phyloP scores from a whole-genome alignment of 2,329 filamentous ascomycete genomes.

The Raffaelea albimanens region DNA sequence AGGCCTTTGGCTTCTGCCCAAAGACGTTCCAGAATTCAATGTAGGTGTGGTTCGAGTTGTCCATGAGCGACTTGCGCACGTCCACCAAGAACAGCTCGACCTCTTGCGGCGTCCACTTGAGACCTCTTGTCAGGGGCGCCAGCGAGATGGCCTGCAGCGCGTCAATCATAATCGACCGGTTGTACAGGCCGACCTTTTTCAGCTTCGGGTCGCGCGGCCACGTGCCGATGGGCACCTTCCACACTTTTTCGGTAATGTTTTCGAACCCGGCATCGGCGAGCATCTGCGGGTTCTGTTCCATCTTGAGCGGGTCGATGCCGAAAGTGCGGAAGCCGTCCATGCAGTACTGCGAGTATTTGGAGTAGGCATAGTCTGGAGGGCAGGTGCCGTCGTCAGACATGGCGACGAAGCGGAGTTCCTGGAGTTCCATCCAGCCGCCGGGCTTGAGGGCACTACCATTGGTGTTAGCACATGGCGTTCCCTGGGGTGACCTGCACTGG shows the following conservation, averaged over 20 bases:
- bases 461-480: too few relatives aligned
- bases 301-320: slow-evolving; percentile 12
- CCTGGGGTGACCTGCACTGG: too few relatives aligned
- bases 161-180: slow-evolving; percentile 21
- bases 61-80: slow-evolving; percentile 28
- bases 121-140: slow-evolving; percentile 27
- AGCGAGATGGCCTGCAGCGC: slow-evolving; percentile 29
- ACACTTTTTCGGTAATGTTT: slow-evolving; percentile 1
- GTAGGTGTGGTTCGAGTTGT: slow-evolving; percentile 11
- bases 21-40: not conserved
- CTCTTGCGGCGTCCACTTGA: slow-evolving; percentile 30
- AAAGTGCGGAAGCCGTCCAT: slow-evolving; percentile 6
- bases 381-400: slow-evolving; percentile 12
- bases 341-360: slow-evolving; percentile 1
- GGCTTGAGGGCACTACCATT: too few relatives aligned
- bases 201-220: slow-evolving; percentile 1
- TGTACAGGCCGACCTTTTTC: slow-evolving; percentile 14
- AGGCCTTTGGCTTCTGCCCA: not conserved
- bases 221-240: not conserved
- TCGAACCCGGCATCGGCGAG: slow-evolving; percentile 12
- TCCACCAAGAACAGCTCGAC: slow-evolving; percentile 34
- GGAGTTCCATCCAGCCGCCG: not conserved
- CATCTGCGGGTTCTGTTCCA: slow-evolving; percentile 10
- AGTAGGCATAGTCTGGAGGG: slow-evolving; percentile 1
- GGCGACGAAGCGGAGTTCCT: not conserved